Percentiles rank a stretch among this genome's conserved stretches.
Evolutionary conservation across 345 rosid species (phyloP).

Genomic region (Reutealis trisperma): DNA sequence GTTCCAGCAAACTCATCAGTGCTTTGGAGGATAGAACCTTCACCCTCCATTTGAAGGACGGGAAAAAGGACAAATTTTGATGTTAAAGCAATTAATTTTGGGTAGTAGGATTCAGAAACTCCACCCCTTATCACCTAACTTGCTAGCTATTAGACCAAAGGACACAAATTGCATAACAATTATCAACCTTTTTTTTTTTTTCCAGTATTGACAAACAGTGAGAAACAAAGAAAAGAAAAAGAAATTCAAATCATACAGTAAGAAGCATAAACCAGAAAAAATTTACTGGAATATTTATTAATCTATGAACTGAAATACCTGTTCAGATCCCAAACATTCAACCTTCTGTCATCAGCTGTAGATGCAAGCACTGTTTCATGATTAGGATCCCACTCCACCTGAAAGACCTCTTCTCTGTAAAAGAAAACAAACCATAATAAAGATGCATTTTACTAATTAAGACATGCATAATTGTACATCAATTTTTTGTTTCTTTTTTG

Average conservation of each 20-base stretch:
- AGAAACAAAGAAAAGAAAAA: neutral
- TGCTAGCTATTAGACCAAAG: neutral
- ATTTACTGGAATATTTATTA: neutral
- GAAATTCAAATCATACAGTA: neutral
- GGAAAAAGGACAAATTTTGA: neutral
- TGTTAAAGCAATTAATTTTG: neutral
- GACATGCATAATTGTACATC: neutral
- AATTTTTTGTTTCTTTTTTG: no score
- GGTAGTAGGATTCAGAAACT: neutral
- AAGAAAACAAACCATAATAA: conserved; percentile 18
- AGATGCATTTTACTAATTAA: neutral
- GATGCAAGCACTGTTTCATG: conserved; percentile 92
- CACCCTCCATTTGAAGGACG: neutral
- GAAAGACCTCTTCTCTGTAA: conserved; percentile 85
- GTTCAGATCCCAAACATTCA: conserved; percentile 92
- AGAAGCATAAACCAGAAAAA: neutral
- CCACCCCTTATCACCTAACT: neutral
- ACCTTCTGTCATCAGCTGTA: conserved; percentile 86
- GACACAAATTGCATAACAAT: neutral
- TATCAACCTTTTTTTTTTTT: neutral
- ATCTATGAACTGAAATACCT: conserved; percentile 49
- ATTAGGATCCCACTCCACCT: conserved; percentile 99
- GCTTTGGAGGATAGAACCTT: neutral
- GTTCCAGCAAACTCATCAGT: neutral
- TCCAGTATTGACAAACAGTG: neutral